Conservation (phyloP, 2,329 filamentous ascomycete genomes). For the Cadophora sp. region DNA sequence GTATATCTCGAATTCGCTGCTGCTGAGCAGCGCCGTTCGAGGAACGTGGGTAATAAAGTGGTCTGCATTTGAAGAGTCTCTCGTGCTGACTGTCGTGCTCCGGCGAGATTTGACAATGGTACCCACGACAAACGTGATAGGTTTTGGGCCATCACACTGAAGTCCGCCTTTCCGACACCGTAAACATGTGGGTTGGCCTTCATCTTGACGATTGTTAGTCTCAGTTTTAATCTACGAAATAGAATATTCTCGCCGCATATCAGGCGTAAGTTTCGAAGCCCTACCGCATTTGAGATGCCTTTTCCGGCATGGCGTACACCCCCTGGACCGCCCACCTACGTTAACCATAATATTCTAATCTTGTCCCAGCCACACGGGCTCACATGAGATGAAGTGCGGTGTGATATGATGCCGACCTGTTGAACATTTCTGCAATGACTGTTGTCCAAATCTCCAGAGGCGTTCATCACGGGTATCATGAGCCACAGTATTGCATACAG, state of each 20-base stretch:
- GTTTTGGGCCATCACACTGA: constrained; percentile 40
- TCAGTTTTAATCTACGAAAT: neutral
- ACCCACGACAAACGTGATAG: constrained; percentile 39
- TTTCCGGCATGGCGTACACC: constrained; percentile 43
- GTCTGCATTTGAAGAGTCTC: neutral
- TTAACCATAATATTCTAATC: constrained; percentile 41
- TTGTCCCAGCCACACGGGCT: neutral
- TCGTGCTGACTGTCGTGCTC: constrained; percentile 7
- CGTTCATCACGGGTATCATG: neutral
- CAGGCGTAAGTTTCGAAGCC: constrained; percentile 18
- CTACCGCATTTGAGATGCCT: constrained; percentile 44
- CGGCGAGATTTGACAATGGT: constrained; percentile 42
- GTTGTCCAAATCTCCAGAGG: neutral
- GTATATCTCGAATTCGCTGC: constrained; percentile 38
- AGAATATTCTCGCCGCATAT: neutral
- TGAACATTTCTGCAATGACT: neutral
- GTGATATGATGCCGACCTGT: neutral
- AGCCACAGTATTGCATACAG: neutral
- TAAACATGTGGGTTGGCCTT: constrained; percentile 39
- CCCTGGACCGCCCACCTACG: constrained; percentile 42
- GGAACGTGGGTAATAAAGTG: neutral
- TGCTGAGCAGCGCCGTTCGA: constrained; percentile 19
- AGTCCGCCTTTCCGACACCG: constrained; percentile 40
- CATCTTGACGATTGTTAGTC: constrained; percentile 34
- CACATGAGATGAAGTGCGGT: neutral